phyloP scores from a whole-genome alignment of 768 basidiomycete genomes.

The Termitomyces sp. region DNA sequence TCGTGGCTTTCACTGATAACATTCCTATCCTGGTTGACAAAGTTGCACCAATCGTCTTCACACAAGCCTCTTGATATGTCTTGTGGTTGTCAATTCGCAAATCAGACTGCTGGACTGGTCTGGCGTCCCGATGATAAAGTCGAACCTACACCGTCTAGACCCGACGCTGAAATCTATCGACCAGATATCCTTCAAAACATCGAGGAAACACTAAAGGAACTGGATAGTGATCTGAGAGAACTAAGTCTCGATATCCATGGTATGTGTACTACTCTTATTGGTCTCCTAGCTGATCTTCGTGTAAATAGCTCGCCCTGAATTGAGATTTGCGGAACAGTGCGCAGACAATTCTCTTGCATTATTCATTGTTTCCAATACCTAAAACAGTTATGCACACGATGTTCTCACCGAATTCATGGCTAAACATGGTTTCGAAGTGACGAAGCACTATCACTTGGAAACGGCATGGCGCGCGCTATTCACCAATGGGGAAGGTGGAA shows the following conservation, averaged over 20 bases:
- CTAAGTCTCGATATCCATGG: conserved; percentile 74
- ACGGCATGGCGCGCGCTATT: conserved; percentile 77
- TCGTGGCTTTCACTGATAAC: neutral
- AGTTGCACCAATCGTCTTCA: neutral
- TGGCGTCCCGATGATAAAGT: conserved; percentile 38
- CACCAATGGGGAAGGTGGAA: conserved; percentile 57
- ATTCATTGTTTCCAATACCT: neutral
- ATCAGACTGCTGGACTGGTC: conserved; percentile 15
- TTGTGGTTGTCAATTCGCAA: conserved; percentile 12
- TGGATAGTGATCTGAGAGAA: conserved; percentile 48
- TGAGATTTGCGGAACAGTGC: conserved; percentile 62
- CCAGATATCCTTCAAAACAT: conserved; percentile 60
- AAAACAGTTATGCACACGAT: conserved; percentile 62
- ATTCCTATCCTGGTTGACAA: neutral
- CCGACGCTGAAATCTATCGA: conserved; percentile 35
- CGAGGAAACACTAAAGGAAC: conserved; percentile 42
- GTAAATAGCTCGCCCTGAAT: conserved; percentile 59
- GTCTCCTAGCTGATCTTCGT: neutral
- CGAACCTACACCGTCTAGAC: conserved; percentile 25
- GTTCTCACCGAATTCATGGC: conserved; percentile 61
- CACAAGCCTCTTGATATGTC: neutral
- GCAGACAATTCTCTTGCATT: conserved; percentile 9
- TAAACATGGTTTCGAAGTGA: conserved; percentile 59
- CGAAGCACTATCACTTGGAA: conserved; percentile 51
- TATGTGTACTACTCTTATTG: conserved; percentile 20